A percentile compares a stretch with the other conserved stretches of the same genome.
Conservation (phyloP, 352 stramenopile species). For the Saprolegnia parasitica region DNA sequence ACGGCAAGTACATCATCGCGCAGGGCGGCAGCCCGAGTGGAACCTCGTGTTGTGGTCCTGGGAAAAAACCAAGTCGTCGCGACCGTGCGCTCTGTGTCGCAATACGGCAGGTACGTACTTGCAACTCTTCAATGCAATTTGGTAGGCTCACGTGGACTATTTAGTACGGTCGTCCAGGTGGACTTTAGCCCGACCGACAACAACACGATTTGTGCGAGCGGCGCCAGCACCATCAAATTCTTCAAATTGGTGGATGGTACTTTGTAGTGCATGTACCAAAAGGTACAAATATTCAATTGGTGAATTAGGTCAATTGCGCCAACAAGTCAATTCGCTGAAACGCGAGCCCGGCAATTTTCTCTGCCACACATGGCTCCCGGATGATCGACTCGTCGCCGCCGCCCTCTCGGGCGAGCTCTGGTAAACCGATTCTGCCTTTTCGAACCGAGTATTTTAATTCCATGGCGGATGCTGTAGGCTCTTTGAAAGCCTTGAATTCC, state of each 20-base stretch:
- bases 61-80: constrained; percentile 87
- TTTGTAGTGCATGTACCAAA: too few relatives aligned
- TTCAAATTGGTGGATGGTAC: constrained; percentile 75
- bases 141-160: constrained; percentile 40
- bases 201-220: constrained; percentile 81
- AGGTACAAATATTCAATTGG: not conserved
- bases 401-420: constrained; percentile 87
- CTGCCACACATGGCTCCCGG: constrained; percentile 87
- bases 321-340: constrained; percentile 66
- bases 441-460: too few relatives aligned
- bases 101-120: constrained; percentile 20
- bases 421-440: too few relatives aligned
- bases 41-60: constrained; percentile 86
- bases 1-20: constrained; percentile 88
- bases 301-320: constrained; percentile 44
- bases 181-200: constrained; percentile 88
- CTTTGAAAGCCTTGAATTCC: constrained; percentile 91
- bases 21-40: constrained; percentile 88
- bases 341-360: constrained; percentile 83
- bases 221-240: constrained; percentile 86
- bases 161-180: constrained; percentile 73
- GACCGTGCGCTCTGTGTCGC: constrained; percentile 53
- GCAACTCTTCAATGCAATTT: not conserved
- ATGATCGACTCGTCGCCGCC: constrained; percentile 87
- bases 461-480: too few relatives aligned